Percentiles rank a stretch among this genome's conserved stretches.
Evolutionary conservation across 192 early-diverging fungal species (phyloP).

Genomic region (Linnemannia exigua): DNA sequence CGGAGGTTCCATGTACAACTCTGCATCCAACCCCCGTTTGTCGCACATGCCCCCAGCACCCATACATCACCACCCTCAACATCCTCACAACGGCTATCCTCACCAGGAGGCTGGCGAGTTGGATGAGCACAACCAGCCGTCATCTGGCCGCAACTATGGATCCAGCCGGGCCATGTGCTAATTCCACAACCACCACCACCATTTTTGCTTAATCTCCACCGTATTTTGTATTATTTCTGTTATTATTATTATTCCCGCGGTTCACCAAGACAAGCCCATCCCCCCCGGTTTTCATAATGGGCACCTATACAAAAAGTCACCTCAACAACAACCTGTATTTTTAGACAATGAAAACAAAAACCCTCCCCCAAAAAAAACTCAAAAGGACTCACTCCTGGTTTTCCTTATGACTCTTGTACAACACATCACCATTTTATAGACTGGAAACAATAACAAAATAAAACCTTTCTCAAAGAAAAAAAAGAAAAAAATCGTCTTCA

Average conservation of each 20-base stretch:
- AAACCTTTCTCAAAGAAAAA: background rate
- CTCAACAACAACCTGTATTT: background rate
- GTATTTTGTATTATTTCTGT: background rate
- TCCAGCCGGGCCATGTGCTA: slow-evolving; percentile 49
- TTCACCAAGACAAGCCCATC: background rate
- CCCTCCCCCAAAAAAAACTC: no score
- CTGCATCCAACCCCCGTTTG: slow-evolving; percentile 24
- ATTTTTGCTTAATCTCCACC: background rate
- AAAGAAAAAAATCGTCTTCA: background rate
- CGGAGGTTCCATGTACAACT: slow-evolving; percentile 12
- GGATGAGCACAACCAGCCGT: background rate
- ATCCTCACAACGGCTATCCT: slow-evolving; percentile 2
- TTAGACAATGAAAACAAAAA: slow-evolving; percentile 1
- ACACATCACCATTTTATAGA: no score
- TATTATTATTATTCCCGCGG: background rate
- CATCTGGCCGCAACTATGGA: slow-evolving; percentile 1
- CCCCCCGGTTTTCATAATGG: background rate
- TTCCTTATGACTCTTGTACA: no score
- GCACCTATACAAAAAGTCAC: background rate
- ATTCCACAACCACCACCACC: background rate
- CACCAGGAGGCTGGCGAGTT: slow-evolving; percentile 4
- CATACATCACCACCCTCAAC: background rate
- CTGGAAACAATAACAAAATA: no score
- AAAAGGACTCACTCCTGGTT: no score
- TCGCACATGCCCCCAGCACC: slow-evolving; percentile 23